phyloP scores from a whole-genome alignment of 108 stramenopile species.

The Phaeodactylum tricornutum region DNA sequence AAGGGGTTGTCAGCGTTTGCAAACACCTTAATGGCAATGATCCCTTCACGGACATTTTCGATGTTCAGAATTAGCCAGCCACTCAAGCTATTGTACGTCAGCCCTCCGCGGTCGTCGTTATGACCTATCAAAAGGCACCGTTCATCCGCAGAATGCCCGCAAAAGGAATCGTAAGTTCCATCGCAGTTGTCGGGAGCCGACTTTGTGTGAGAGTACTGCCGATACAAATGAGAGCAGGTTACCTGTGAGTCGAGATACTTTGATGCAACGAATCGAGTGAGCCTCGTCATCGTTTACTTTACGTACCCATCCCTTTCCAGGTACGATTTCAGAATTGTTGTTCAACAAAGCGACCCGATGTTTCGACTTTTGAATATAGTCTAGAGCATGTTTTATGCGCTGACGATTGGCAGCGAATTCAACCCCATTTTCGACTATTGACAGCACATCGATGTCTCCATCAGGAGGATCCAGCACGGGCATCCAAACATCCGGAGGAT shows the following conservation, averaged over 20 bases:
- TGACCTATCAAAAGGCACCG: not conserved
- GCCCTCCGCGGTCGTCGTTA: constrained; percentile 17
- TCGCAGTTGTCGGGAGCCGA: constrained; percentile 3
- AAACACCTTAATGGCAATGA: constrained; percentile 39
- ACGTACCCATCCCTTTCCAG: too few species aligned
- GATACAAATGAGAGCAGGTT: too few species aligned
- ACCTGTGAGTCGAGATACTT: too few species aligned
- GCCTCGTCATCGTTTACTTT: too few species aligned
- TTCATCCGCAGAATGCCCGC: not conserved
- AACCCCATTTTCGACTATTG: constrained; percentile 39
- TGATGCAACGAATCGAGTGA: too few species aligned
- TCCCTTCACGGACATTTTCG: constrained; percentile 37
- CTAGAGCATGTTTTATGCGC: constrained; percentile 1
- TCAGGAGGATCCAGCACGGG: constrained; percentile 33
- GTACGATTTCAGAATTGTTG: too few species aligned
- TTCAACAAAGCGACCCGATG: too few species aligned
- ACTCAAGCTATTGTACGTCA: constrained; percentile 31
- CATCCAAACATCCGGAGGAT: constrained; percentile 49
- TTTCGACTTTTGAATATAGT: constrained; percentile 2
- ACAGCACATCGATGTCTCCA: constrained; percentile 56
- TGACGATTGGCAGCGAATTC: not conserved
- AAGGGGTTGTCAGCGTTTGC: constrained; percentile 13
- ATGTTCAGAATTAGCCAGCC: constrained; percentile 60
- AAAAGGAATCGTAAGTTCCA: not conserved
- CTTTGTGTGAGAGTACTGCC: too few species aligned